A percentile compares a stretch with the other conserved stretches of the same genome.
These are phyloP conservation scores for Rubroshorea leprosula DNA, from an alignment of 345 rosid species.

Conservation along the genomic window DNA sequence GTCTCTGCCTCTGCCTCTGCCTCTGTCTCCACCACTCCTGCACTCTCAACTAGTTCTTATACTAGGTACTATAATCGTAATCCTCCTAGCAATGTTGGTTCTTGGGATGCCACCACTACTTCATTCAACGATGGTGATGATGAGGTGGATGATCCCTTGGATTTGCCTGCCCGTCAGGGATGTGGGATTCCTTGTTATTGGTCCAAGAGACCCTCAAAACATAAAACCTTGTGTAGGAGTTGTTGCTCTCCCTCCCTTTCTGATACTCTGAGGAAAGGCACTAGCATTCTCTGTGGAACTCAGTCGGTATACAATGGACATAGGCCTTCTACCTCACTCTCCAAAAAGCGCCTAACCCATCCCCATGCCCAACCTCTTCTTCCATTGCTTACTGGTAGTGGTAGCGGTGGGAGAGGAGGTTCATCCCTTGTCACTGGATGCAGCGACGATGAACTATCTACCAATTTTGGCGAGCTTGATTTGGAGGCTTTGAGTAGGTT, in stretches of 20 bases:
- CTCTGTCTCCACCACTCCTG: slow-evolving; percentile 80
- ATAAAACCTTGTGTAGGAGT: slow-evolving; percentile 62
- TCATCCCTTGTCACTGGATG: slow-evolving; percentile 67
- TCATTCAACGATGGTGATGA: slow-evolving; percentile 76
- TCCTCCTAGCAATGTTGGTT: slow-evolving; percentile 70
- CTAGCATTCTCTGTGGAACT: slow-evolving; percentile 73
- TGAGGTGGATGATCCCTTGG: slow-evolving; percentile 67
- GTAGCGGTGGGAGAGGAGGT: slow-evolving; percentile 59
- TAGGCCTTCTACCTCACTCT: slow-evolving; percentile 39
- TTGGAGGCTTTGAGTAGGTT: slow-evolving; percentile 96
- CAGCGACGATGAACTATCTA: slow-evolving; percentile 88
- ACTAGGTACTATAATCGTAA: slow-evolving; percentile 47
- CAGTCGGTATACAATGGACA: slow-evolving; percentile 53
- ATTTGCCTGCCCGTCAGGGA: slow-evolving; percentile 79
- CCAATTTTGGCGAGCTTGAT: slow-evolving; percentile 89
- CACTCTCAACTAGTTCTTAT: slow-evolving; percentile 78
- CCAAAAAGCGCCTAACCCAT: slow-evolving; percentile 44
- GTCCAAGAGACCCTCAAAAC: slow-evolving; percentile 73
- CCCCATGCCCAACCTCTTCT: slow-evolving; percentile 65
- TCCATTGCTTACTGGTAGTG: slow-evolving; percentile 64
- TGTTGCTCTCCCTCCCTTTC: slow-evolving; percentile 92
- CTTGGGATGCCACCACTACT: slow-evolving; percentile 88
- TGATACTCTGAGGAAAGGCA: slow-evolving; percentile 80
- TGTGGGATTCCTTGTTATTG: slow-evolving; percentile 97
- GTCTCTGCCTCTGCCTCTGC: slow-evolving; percentile 58